Base-by-base conservation (phyloP, 1,139 yeast genomes). In the Entelexis sorbosivorans region DNA sequence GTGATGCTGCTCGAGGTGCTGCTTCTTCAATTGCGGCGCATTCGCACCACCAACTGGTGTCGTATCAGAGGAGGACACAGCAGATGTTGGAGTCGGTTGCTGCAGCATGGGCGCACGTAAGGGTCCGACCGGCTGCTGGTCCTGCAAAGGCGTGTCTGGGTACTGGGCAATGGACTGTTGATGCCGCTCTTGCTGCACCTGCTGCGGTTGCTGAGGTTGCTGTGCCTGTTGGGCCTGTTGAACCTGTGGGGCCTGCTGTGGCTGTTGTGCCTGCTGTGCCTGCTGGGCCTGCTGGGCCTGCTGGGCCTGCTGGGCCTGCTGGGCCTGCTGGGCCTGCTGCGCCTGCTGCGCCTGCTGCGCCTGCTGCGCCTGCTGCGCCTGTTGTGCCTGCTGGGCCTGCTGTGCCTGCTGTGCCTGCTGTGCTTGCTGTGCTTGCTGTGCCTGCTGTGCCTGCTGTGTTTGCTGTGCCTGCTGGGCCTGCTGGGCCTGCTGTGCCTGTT, bases 1-100 rank as follows among this genome's bases (percentile, higher is more conserved):
- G 29, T 56, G 47, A 34, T 48, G 59, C 48, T 54, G 60, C 50
- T 51, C 49, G 3, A 44, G 24, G 32, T 53, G 58, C 46, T 53
- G 56, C 45, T 45, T 44, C 17, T 44, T 44, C 24, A 26, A 28
- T 10, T 45, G 38, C 28, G 39, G 39, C 6, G 11, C 22, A 9
- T 17, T 34, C 10, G 10, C 13, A 10, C 24, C 26, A 7, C 42
- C 32, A 24, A n/a, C 42, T 3, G 42, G 20, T 7, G 32, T 26
- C 1, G 42, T 5, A n/a, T 38, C 32, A 3, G 10, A 20, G 4
- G 42, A 26, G 3, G 32, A 7, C 13, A 38, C 42, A 9, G 42
- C 14, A 2, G 42, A 26, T 14, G 11, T 38, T 16, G 42, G 42
- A 1, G 31, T 38, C 14, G 14, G 42, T 16, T 38, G 42, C 20